Conservation (phyloP, 225 moss, liverwort and hornwort species). For the Bryoerythrophyllum caledonicum region DNA sequence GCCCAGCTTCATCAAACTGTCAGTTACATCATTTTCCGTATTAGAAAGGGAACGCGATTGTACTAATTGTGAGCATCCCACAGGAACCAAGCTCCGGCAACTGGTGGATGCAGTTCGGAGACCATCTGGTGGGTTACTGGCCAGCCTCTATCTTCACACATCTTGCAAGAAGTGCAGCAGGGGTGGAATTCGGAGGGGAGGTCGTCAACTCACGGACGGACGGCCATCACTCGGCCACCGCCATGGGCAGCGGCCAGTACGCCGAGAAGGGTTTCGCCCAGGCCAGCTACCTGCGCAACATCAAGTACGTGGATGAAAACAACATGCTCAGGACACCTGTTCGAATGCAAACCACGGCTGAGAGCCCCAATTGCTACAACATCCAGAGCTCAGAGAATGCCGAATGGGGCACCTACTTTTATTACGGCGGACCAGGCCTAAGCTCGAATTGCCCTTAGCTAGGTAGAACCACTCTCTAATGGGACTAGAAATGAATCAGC, state of each 20-base stretch:
- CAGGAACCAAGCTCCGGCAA: constrained; percentile 57
- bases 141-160: constrained; percentile 57
- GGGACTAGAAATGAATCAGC: not conserved
- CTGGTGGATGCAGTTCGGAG: constrained; percentile 70
- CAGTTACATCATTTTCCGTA: not conserved
- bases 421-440: constrained; percentile 56
- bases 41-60: too few relatives aligned
- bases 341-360: constrained; percentile 47
- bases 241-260: constrained; percentile 63
- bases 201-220: constrained; percentile 51
- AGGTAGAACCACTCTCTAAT: constrained; percentile 4
- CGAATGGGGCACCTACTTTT: constrained; percentile 59
- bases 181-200: constrained; percentile 68
- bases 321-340: constrained; percentile 41
- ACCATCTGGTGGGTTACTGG: constrained; percentile 56
- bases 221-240: constrained; percentile 52
- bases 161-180: constrained; percentile 40
- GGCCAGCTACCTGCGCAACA: constrained; percentile 54
- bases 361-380: constrained; percentile 52
- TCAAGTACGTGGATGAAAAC: constrained; percentile 42
- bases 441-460: constrained; percentile 48
- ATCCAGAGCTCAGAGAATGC: constrained; percentile 43
- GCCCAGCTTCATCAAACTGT: not conserved
- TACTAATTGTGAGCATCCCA: too few relatives aligned
- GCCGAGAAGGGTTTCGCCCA: constrained; percentile 49